Conservation (phyloP, 1,139 yeast species). For the Hanseniaspora uvarum region DNA sequence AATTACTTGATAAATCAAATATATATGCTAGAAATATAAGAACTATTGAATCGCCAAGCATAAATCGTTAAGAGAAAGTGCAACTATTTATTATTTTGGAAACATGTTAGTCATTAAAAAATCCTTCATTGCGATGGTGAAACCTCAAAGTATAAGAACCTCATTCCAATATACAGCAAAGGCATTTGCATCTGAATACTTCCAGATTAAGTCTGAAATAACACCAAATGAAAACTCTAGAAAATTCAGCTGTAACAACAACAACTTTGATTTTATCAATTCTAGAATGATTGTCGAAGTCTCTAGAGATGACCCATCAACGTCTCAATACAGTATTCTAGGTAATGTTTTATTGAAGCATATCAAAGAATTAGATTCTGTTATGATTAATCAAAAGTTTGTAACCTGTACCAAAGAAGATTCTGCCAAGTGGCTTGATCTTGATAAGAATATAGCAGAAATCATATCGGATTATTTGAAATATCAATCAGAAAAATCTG, state of each 20-base stretch:
- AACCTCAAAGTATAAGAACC: background rate
- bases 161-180: background rate
- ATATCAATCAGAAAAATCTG: background rate
- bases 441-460: conserved; percentile 5
- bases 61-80: background rate
- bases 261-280: background rate
- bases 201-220: conserved; percentile 4
- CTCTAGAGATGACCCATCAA: conserved; percentile 14
- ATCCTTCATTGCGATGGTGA: background rate
- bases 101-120: background rate
- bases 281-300: conserved; percentile 15
- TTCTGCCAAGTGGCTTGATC: background rate
- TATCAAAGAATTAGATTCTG: conserved; percentile 6
- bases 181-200: conserved; percentile 1
- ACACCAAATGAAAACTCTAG: conserved; percentile 16
- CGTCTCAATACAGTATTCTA: conserved; percentile 3
- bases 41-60: no score
- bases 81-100: background rate
- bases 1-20: background rate
- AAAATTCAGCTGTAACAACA: conserved; percentile 1
- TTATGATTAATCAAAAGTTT: conserved; percentile 14
- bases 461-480: conserved; percentile 8
- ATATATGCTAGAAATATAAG: no score
- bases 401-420: conserved; percentile 8
- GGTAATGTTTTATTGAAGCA: conserved; percentile 11